A percentile compares a stretch with the other conserved stretches of the same genome.
phyloP scores from a whole-genome alignment of 208 protist genomes.

The Trypanosoma cruzi region DNA sequence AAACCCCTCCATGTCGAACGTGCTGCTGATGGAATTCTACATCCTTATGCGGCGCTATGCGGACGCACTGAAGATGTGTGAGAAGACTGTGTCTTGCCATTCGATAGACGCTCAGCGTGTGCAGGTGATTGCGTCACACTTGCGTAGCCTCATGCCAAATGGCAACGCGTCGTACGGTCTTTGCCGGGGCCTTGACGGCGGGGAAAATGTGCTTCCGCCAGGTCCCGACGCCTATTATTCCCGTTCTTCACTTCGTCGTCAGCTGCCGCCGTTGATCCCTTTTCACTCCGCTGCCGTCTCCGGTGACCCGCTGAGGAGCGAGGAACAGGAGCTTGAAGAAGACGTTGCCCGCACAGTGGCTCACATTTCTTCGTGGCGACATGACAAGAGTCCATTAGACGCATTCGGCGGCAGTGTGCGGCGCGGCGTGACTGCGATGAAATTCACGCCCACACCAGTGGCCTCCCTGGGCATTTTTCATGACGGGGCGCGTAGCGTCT shows the following conservation, averaged over 20 bases:
- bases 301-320: slow-evolving; percentile 17
- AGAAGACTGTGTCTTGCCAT: slow-evolving; percentile 31
- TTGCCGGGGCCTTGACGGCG: neutral
- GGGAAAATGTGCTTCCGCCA: neutral
- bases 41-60: slow-evolving; percentile 70
- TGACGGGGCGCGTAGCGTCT: neutral
- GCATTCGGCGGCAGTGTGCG: neutral
- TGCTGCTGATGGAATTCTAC: slow-evolving; percentile 61
- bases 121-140: slow-evolving; percentile 56
- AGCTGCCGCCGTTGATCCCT: neutral
- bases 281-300: neutral
- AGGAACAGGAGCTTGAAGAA: slow-evolving; percentile 26
- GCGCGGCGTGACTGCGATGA: neutral
- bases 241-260: neutral
- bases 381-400: slow-evolving; percentile 5
- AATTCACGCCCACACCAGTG: slow-evolving; percentile 19
- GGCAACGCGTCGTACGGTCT: slow-evolving; percentile 28
- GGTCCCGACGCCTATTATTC: neutral
- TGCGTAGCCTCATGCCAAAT: slow-evolving; percentile 56
- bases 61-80: slow-evolving; percentile 58
- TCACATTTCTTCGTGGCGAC: slow-evolving; percentile 15
- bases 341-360: slow-evolving; percentile 24
- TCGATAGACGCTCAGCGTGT: slow-evolving; percentile 57
- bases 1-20: slow-evolving; percentile 26
- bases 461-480: slow-evolving; percentile 10